phyloP scores from a whole-genome alignment of 192 early-diverging fungal species.

The Backusella circina region DNA sequence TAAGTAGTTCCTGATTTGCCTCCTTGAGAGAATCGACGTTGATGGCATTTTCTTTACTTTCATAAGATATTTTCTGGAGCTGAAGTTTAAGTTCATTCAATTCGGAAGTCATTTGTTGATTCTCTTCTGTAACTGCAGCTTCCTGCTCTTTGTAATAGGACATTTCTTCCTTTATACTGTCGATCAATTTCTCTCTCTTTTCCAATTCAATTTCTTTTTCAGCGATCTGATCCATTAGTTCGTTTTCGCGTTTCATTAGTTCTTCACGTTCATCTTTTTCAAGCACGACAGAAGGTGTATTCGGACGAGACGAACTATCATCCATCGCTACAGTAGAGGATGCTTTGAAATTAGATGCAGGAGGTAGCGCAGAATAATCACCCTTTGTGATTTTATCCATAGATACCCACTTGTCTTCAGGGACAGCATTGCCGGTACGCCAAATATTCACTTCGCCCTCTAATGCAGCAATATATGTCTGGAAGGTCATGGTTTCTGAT shows the following conservation, averaged over 20 bases:
- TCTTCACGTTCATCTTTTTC: slow-evolving; percentile 92
- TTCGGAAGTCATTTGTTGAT: slow-evolving; percentile 69
- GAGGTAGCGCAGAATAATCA: slow-evolving; percentile 21
- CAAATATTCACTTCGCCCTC: slow-evolving; percentile 90
- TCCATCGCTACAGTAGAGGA: slow-evolving; percentile 28
- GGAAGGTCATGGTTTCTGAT: slow-evolving; percentile 72
- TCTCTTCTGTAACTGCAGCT: slow-evolving; percentile 52
- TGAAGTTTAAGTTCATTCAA: slow-evolving; percentile 79
- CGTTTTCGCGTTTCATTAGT: slow-evolving; percentile 93
- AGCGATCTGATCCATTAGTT: slow-evolving; percentile 89
- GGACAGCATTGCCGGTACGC: slow-evolving; percentile 75
- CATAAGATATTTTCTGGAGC: slow-evolving; percentile 86
- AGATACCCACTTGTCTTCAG: slow-evolving; percentile 61
- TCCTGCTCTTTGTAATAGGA: slow-evolving; percentile 66
- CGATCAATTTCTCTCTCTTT: slow-evolving; percentile 54
- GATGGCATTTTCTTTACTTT: slow-evolving; percentile 85
- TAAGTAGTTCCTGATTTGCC: slow-evolving; percentile 72
- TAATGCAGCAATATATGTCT: slow-evolving; percentile 78
- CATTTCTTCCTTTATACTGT: slow-evolving; percentile 77
- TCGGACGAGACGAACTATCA: slow-evolving; percentile 54
- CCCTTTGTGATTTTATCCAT: slow-evolving; percentile 51
- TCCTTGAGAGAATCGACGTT: slow-evolving; percentile 88
- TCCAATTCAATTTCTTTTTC: slow-evolving; percentile 88
- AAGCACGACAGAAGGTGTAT: slow-evolving; percentile 76
- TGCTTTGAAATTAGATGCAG: slow-evolving; percentile 35